Evolutionary conservation across 805 yeast species (phyloP), one percentile per base, ranked within the genome.

Genomic region (Cyberlindnera saturnus): DNA sequence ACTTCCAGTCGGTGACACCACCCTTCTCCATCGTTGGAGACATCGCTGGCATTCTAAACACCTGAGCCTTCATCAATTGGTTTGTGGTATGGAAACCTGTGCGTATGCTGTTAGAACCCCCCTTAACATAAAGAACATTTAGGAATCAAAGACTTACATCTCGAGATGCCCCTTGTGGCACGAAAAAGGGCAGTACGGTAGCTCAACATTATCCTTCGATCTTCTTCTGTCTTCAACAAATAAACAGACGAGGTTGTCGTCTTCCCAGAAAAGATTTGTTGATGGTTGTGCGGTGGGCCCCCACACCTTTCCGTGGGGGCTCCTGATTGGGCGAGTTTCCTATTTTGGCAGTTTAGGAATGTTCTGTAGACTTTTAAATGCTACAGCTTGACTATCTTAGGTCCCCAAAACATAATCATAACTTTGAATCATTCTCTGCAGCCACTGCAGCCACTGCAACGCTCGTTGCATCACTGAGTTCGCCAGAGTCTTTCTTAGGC

Each of bases 1-100:
- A 72, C 61, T 87, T 86, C 99, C 99, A 91, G 42, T 79, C 73
- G 11, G 88, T 86, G 50, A 91, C 76, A 6, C 96, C 96, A 34
- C 99, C 99, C 60, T 82, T 86, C 28, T 89, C 88, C 99, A 91
- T 91, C 6, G 99, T 91, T 35, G 99, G 99, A 5, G 97, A 90
- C 96, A 91, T 87, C 20, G 99, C 97, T 4, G 99, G 99, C 98
- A 91, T 91, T 42, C 73, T 81, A 67, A 87, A 88, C 51, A 77
- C 61, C 41, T 62, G 57, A 11, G 68, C 70, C 41, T 59, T 56
- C 23, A 39, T 41, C 4, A 53, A 26, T 8, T 44, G 42, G n/a
- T 41, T 31, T 7, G 62, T 47, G 7, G 52, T 45, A 41, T 62
- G 65, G 40, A 67, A 41, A 16, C 43, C 56, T 48, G 16, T 20